Percentiles rank a stretch among this genome's conserved stretches.
These are phyloP conservation scores for Pseudocercospora macadamiae DNA, from an alignment of 2,329 filamentous ascomycete genomes.

Conservation along the genomic window DNA sequence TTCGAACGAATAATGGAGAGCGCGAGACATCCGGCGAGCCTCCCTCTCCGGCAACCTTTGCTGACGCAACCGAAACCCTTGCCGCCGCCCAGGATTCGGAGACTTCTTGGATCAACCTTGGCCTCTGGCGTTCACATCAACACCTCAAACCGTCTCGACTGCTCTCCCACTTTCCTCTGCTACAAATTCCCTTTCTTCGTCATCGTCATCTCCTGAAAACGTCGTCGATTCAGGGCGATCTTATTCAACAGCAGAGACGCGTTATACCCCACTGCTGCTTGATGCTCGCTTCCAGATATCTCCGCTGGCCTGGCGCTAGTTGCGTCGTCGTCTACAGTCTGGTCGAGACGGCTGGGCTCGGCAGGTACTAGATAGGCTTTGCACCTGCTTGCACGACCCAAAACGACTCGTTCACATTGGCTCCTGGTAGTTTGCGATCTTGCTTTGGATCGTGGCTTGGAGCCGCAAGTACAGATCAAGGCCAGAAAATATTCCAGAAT, in stretches of 20 bases:
- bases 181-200: background rate
- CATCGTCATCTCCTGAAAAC: background rate
- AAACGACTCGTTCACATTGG: background rate
- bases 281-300: background rate
- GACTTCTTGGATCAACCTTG: no score
- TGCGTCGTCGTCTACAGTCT: background rate
- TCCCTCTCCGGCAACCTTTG: no score
- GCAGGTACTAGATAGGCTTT: slow-evolving; percentile 8
- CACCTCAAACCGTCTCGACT: no score
- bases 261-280: no score
- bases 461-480: background rate
- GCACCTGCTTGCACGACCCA: slow-evolving; percentile 6
- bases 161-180: no score
- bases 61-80: no score
- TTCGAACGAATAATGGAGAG: no score
- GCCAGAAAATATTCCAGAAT: background rate
- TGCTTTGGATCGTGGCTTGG: background rate
- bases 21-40: no score
- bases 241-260: background rate
- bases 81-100: no score
- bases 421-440: background rate
- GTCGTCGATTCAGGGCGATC: background rate
- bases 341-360: background rate
- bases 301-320: background rate
- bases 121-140: no score